These are phyloP conservation scores for Arthrobotrys musiformis DNA, from an alignment of 2,329 filamentous ascomycete species.

Conservation along the genomic window DNA sequence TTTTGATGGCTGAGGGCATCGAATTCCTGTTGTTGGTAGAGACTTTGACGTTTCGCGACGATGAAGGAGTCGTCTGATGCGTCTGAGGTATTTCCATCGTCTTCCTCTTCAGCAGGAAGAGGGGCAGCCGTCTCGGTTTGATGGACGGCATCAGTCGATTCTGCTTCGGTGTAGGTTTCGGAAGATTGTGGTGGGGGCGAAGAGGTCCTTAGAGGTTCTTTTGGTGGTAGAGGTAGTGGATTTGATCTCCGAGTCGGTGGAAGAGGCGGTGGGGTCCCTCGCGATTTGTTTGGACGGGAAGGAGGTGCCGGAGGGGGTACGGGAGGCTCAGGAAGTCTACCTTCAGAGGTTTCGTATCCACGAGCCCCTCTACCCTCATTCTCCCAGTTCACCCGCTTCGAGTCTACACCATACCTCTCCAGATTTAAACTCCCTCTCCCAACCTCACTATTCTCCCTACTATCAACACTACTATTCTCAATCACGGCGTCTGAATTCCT, in stretches of 20 bases:
- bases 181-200: background rate
- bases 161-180: background rate
- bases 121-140: background rate
- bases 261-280: background rate
- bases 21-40: background rate
- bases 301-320: background rate
- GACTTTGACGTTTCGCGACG: background rate
- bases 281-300: background rate
- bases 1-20: background rate
- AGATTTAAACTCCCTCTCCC: background rate
- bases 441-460: background rate
- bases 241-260: background rate
- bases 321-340: background rate
- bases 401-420: background rate
- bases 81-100: background rate
- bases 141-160: background rate
- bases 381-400: background rate
- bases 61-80: conserved; percentile 20
- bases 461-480: background rate
- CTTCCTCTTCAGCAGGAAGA: background rate
- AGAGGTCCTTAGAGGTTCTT: background rate
- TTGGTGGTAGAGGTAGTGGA: background rate
- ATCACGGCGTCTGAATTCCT: background rate
- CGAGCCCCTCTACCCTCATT: background rate
- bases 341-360: background rate